Evolutionary conservation across 192 early-diverging fungal genomes (phyloP), one percentile per base, ranked within the genome.

Genomic region (Umbelopsis ramanniana): DNA sequence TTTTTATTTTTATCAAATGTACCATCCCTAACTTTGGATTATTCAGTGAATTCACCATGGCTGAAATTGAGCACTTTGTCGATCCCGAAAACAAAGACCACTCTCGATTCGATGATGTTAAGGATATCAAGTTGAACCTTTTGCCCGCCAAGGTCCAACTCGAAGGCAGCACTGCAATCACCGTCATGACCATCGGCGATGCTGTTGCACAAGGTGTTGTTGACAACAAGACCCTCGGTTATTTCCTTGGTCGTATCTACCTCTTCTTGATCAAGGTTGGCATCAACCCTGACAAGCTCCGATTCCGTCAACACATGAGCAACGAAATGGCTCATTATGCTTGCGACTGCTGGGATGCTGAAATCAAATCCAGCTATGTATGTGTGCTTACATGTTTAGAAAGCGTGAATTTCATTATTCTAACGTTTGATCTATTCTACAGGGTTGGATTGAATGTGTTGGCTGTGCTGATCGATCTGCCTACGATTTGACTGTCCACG

Each of bases 281-380:
- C 71, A 94, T 97, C 73, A 90, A 97, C 75, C 84, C 82, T 17
- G 89, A 88, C 33, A 87, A 90, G 29, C 82, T 99, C 52, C 91
- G 97, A 54, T 97, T 99, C 91, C 90, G 98, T 75, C 97, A 99
- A 83, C 98, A 99, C 83, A 95, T 99, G 93, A 79, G 86, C 47
- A 99, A 99, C 85, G 98, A 99, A 85, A 98, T 99, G 96, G 98
- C 98, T 21, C 98, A 99, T 86, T 99, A 99, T 78, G 97, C 98
- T 14, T 92, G 91, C 81, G 97, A 95, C 82, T 94, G 93, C 85
- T 99, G 97, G 97, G 98, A 99, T 81, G 97, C 98, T 47, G 98
- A 99, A 82, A 98, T 98, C 78, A 81, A 92, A 72, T 94, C 84
- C 73, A 92, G 90, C 69, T 94, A 95, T 79, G 88, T 89, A 82